Evolutionary conservation across 2,329 filamentous ascomycete genomes (phyloP), one percentile per base, ranked within the genome.

Genomic region (Raffaelea arxii): DNA sequence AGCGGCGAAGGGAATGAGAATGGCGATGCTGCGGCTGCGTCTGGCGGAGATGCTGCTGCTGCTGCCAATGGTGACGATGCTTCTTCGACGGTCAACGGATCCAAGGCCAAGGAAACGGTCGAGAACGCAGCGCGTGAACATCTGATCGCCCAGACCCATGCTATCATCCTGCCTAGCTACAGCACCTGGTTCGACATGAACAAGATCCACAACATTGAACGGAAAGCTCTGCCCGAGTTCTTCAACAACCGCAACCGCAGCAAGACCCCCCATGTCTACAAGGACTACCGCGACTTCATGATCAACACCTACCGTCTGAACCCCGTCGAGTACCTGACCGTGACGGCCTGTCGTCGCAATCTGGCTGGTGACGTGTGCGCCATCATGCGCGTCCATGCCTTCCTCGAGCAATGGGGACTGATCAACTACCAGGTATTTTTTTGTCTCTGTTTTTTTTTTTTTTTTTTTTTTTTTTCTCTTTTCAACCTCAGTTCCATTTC

Each of bases 111-210:
- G 66, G 79, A 89, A 46, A 79, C 79, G 4, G 72, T 90, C 47
- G 90, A 96, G 68, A 82, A 85, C 38, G 84, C 88, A 4, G 94
- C 92, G 44, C 86, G 91, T 54, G 86, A 91, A 56, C 90, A 97
- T 59, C 80, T 98, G 46, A 86, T 95, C 51, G 81, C 87, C 14
- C 92, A 98, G 68, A 94, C 89, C 37, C 91, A 96, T 61, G 84
- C 90, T 51, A 97, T 97, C 60, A 90, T 98, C 52, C 79, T 98
- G 21, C 92, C 92, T 21, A 97, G 91, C 63, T 98, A 98, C 67
- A 94, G 89, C 61, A 92, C 86, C 14, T 98, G 92, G 92, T 98
- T 98, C 64, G 92, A 98, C 66, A 96, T 98, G 91, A 86, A 90
- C 63, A 75, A 78, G 43, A 84, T 98, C 59, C 86, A 96, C 65